Conservation (phyloP, 768 basidiomycete species). For the Lactarius quietus region DNA sequence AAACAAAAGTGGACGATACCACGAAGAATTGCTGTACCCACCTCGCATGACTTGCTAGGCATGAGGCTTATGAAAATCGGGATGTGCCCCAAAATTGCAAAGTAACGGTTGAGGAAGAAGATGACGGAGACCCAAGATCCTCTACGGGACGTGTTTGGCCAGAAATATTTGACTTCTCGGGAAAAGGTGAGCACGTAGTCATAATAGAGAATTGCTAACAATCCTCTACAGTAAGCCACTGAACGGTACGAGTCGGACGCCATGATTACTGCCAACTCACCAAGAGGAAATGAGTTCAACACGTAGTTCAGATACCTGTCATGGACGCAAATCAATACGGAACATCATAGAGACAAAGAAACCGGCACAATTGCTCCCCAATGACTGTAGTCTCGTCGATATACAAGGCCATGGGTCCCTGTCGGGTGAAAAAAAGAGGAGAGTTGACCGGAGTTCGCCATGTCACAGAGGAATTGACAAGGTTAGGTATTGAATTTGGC, state of each 20-base stretch:
- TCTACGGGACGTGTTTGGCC: slow-evolving; percentile 4
- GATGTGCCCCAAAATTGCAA: slow-evolving; percentile 22
- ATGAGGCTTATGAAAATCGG: slow-evolving; percentile 9
- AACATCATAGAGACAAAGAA: not conserved
- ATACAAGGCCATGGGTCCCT: not conserved
- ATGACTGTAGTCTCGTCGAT: not conserved
- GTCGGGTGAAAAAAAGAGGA: not conserved
- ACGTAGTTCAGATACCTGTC: not conserved
- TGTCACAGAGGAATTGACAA: too few species aligned
- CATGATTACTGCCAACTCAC: not conserved
- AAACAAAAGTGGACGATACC: not conserved
- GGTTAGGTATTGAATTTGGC: too few species aligned
- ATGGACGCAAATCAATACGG: not conserved
- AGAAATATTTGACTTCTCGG: slow-evolving; percentile 25
- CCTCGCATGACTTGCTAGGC: not conserved
- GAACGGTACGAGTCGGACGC: not conserved
- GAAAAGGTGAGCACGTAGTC: slow-evolving; percentile 27
- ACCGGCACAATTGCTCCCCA: not conserved
- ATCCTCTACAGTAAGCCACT: not conserved
- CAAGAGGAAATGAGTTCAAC: not conserved
- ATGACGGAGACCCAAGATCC: slow-evolving; percentile 9
- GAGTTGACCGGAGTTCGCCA: too few species aligned
- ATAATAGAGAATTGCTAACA: slow-evolving; percentile 25
- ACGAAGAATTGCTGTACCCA: not conserved
- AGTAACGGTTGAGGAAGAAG: slow-evolving; percentile 28